Evolutionary conservation across 2,329 filamentous ascomycete species (phyloP).

Genomic region (Didymella pinodella): DNA sequence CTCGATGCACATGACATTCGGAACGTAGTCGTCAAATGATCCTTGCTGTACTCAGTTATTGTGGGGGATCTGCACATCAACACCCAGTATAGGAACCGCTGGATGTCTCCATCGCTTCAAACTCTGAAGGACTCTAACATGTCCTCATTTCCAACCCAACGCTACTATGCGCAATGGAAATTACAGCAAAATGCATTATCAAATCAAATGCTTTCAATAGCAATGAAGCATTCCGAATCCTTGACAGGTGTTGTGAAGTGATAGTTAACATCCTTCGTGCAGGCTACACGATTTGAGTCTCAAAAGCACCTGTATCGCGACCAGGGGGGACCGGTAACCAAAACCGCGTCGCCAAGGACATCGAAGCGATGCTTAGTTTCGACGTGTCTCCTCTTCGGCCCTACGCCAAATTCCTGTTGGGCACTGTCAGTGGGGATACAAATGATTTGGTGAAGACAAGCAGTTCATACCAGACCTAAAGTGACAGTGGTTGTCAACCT

Average conservation of each 20-base stretch:
- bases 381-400: conserved; percentile 1
- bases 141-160: background rate
- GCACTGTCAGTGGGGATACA: background rate
- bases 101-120: background rate
- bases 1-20: background rate
- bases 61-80: conserved; percentile 7
- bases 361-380: background rate
- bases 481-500: background rate
- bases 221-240: background rate
- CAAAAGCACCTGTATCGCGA: background rate
- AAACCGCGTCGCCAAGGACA: background rate
- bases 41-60: background rate
- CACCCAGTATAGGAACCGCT: background rate
- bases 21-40: background rate
- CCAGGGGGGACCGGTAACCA: background rate
- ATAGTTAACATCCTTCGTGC: background rate
- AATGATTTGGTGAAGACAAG: background rate
- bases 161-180: background rate
- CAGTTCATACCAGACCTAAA: background rate
- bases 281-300: background rate
- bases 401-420: background rate
- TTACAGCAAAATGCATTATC: conserved; percentile 1
- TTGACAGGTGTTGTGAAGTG: background rate
- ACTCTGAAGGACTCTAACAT: background rate
- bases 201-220: background rate